Base-by-base conservation (phyloP, 2,329 filamentous ascomycete genomes). In the Aspergillus sp. region DNA sequence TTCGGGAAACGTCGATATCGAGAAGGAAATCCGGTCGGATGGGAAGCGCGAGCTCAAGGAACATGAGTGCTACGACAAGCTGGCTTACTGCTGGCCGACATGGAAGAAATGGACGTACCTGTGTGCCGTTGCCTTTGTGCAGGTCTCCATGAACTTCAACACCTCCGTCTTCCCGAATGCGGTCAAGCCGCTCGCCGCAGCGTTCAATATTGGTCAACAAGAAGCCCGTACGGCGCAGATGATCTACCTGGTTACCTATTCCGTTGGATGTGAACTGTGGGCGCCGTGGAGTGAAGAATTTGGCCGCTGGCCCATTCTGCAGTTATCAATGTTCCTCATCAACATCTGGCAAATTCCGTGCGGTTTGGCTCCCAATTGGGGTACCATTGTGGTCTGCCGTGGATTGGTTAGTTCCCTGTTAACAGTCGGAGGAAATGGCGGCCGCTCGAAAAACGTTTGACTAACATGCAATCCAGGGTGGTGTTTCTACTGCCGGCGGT, bases 211-310 rank as follows among this genome's bases (percentile, higher is more conserved):
- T 48, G 81, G 79, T 50, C 70, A 71, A 7, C 82, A 86, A 60
- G 77, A 77, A 5, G 85, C 82, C 1, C 77, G 85, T 43, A 75
- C 79, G 34, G 86, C 85, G 52, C 84, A 85, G 51, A 81, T 85
- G 66, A 77, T 86, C 53, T 91, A 89, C 67, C 69, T 90, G 26
- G 75, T 90, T 44, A 68, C 80, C 2, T 90, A 91, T 61, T 85
- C 85, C 30, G 87, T 91, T 60, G 86, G 86, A 7, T 90, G 86
- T 60, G 86, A 90, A 65, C 74, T 89, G 0, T 90, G 86, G 86
- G 86, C 86, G 0, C 86, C 86, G 0, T 90, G 86, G 84, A 84
- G 79, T 30, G 86, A 91, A 64, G 86, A 91, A 59, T 75, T 89
- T 41, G 86, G 86, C 10, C 78, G 86, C 41, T 84, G 80, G 73